phyloP scores from a whole-genome alignment of 768 basidiomycete genomes.

The Neoboletus magnificus region DNA sequence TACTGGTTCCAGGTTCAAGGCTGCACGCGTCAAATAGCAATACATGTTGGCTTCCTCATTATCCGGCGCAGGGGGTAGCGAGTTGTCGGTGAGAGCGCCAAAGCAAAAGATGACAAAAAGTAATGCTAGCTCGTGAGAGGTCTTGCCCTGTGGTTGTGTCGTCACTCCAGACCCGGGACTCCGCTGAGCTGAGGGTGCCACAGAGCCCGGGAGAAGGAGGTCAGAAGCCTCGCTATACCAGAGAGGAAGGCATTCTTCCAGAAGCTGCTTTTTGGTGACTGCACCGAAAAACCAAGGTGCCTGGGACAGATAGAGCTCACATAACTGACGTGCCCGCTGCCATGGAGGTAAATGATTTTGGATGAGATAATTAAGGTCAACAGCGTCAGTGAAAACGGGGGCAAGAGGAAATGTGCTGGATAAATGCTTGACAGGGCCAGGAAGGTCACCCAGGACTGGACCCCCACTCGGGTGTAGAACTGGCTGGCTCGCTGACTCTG shows the following conservation, averaged over 20 bases:
- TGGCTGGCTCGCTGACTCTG: neutral
- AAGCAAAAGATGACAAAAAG: constrained; percentile 62
- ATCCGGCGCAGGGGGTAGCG: constrained; percentile 49
- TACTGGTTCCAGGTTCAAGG: constrained; percentile 64
- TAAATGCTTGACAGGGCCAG: constrained; percentile 24
- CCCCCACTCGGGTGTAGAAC: neutral
- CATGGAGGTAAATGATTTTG: constrained; percentile 55
- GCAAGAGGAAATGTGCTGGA: constrained; percentile 52
- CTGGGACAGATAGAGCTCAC: constrained; percentile 70
- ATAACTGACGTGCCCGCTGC: constrained; percentile 54
- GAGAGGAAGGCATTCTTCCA: constrained; percentile 62
- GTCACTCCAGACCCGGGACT: neutral
- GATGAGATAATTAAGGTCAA: constrained; percentile 46
- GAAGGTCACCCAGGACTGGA: constrained; percentile 16
- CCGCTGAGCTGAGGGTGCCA: constrained; percentile 17
- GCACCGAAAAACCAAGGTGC: constrained; percentile 81
- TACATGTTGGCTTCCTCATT: constrained; percentile 51
- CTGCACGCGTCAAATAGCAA: constrained; percentile 60
- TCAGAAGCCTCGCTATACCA: constrained; percentile 56
- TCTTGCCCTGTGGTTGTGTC: constrained; percentile 20
- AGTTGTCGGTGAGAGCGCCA: constrained; percentile 56
- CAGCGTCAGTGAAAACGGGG: constrained; percentile 29
- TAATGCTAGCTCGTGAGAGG: constrained; percentile 60
- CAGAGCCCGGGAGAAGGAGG: constrained; percentile 25
- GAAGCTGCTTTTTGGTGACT: constrained; percentile 57